Evolutionary conservation across 148 eudicot genomes (phyloP).

Genomic region (Vaccinium vitisidaea): DNA sequence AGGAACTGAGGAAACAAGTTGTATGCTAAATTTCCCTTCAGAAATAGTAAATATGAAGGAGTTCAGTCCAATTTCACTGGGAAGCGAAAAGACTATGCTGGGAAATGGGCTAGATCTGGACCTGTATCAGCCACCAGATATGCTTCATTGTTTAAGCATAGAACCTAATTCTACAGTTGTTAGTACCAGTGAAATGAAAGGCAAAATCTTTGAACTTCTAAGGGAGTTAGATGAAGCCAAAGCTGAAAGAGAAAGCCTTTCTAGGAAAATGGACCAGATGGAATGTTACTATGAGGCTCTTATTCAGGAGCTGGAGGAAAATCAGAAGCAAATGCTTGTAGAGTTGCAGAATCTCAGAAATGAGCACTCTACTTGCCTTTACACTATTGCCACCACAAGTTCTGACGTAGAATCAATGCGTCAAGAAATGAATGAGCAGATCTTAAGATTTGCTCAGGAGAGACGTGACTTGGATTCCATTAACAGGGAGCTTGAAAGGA

Average conservation of each 20-base stretch:
- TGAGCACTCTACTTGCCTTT: constrained; percentile 82
- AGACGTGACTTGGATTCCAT: constrained; percentile 50
- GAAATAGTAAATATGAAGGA: constrained; percentile 24
- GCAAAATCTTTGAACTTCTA: constrained; percentile 62
- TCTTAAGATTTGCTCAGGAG: constrained; percentile 62
- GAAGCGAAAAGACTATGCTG: constrained; percentile 30
- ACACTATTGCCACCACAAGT: constrained; percentile 58
- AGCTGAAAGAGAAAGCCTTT: constrained; percentile 61
- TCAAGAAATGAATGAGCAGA: constrained; percentile 63
- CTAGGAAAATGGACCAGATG: constrained; percentile 90
- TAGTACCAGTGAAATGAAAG: constrained; percentile 55
- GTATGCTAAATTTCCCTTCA: constrained; percentile 26
- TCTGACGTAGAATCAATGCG: constrained; percentile 81
- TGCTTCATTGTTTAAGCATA: constrained; percentile 50
- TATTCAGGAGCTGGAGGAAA: constrained; percentile 92
- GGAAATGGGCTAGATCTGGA: constrained; percentile 71
- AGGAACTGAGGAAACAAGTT: constrained; percentile 35
- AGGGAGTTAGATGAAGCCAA: constrained; percentile 80
- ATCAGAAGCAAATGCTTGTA: constrained; percentile 78
- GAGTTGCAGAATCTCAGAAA: constrained; percentile 82
- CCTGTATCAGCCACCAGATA: constrained; percentile 71
- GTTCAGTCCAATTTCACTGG: constrained; percentile 24
- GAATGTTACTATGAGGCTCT: constrained; percentile 96
- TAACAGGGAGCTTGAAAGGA: constrained; percentile 81
- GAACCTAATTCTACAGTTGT: constrained; percentile 47